Evolutionary conservation across 768 basidiomycete genomes (phyloP).

Genomic region (Tephrocybe rancida): DNA sequence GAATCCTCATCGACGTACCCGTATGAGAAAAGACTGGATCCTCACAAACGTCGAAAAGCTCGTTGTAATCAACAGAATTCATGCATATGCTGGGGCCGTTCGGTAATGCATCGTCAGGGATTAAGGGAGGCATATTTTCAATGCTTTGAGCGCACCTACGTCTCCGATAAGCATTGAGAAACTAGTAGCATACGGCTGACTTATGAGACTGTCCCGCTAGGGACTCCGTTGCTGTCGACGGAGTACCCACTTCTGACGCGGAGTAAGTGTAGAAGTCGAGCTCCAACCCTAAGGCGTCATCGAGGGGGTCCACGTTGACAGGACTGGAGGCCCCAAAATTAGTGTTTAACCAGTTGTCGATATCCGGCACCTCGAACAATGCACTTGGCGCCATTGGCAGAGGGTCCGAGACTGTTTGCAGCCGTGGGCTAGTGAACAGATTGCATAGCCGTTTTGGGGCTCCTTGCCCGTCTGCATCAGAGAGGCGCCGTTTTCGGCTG

Average conservation of each 20-base stretch:
- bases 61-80: conserved; percentile 6
- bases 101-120: not conserved
- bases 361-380: conserved; percentile 11
- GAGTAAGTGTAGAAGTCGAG: conserved; percentile 9
- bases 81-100: not conserved
- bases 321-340: conserved; percentile 29
- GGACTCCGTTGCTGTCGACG: not conserved
- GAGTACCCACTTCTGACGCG: not conserved
- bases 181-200: not conserved
- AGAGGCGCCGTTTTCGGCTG: conserved; percentile 39
- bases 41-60: conserved; percentile 12
- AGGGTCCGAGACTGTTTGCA: conserved; percentile 32
- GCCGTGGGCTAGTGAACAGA: conserved; percentile 17
- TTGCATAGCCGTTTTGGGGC: conserved; percentile 27
- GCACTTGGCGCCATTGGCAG: conserved; percentile 18
- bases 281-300: not conserved
- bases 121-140: not conserved
- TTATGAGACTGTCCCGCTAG: not conserved
- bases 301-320: conserved; percentile 19
- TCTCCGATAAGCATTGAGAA: not conserved
- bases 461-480: conserved; percentile 24
- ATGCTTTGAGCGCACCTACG: not conserved
- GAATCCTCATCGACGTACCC: not conserved
- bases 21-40: not conserved
- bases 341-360: conserved; percentile 39